A percentile compares a stretch with the other conserved stretches of the same genome.
Evolutionary conservation across 208 protist genomes (phyloP).

Genomic region (Acanthamoeba castellanii): DNA sequence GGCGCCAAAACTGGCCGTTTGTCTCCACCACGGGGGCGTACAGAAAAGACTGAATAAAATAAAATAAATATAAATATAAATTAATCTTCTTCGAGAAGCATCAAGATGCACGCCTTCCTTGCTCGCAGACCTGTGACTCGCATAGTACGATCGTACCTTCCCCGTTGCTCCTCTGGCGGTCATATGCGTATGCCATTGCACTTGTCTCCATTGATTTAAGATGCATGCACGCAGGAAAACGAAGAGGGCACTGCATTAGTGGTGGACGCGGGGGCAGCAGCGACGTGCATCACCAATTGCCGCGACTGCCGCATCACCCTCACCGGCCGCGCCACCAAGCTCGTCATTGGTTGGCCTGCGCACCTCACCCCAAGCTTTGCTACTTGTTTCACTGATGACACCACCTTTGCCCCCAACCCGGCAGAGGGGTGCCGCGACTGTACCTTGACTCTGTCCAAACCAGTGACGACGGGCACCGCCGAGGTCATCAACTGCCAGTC

Average conservation of each 20-base stretch:
- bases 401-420: too few relatives aligned
- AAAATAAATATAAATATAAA: too few relatives aligned
- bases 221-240: not conserved
- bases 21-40: too few relatives aligned
- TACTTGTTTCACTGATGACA: not conserved
- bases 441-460: not conserved
- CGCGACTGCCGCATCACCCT: conserved; percentile 7
- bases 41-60: too few relatives aligned
- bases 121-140: not conserved
- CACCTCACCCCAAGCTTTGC: not conserved
- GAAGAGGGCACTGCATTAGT: not conserved
- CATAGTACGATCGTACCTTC: not conserved
- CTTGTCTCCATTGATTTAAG: not conserved
- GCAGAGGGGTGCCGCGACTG: conserved; percentile 11
- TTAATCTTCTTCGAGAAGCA: not conserved
- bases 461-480: not conserved
- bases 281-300: conserved; percentile 5
- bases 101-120: conserved; percentile 3
- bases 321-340: not conserved
- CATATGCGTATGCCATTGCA: not conserved
- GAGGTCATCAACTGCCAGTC: conserved; percentile 40
- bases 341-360: not conserved
- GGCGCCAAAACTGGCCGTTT: too few relatives aligned
- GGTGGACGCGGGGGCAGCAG: not conserved
- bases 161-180: not conserved